Evolutionary conservation across 768 basidiomycete genomes (phyloP).

Genomic region (Boletus edulis): DNA sequence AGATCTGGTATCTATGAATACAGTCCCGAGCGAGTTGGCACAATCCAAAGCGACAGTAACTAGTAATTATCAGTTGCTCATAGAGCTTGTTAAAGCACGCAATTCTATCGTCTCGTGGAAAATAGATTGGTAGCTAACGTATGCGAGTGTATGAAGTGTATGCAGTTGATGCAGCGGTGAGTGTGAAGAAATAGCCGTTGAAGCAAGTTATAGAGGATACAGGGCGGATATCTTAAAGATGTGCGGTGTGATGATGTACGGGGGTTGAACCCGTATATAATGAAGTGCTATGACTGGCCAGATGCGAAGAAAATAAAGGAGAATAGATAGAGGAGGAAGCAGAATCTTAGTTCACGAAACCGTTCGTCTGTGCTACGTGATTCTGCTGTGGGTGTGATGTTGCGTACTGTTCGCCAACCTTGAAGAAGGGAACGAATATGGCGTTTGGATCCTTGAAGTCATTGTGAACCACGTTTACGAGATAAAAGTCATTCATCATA

Average conservation of each 20-base stretch:
- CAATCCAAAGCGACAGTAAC: conserved; percentile 5
- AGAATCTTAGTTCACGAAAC: conserved; percentile 25
- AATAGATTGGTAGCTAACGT: conserved; percentile 15
- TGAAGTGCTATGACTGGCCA: conserved; percentile 23
- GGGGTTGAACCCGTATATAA: conserved; percentile 83
- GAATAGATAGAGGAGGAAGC: background rate
- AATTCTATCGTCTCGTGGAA: conserved; percentile 14
- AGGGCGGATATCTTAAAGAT: conserved; percentile 20
- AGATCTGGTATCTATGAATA: conserved; percentile 9
- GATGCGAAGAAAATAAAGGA: background rate
- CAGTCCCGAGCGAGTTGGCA: background rate
- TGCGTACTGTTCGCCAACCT: conserved; percentile 64
- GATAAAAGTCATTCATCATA: conserved; percentile 77
- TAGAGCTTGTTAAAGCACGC: conserved; percentile 23
- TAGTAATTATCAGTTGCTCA: conserved; percentile 21
- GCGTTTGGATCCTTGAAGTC: conserved; percentile 83
- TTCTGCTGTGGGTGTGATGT: conserved; percentile 34
- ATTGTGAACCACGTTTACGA: conserved; percentile 97
- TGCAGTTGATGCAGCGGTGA: conserved; percentile 59
- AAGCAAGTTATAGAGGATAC: conserved; percentile 14
- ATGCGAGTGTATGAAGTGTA: conserved; percentile 22
- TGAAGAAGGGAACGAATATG: conserved; percentile 86
- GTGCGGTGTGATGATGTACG: conserved; percentile 44
- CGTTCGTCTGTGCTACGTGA: conserved; percentile 37
- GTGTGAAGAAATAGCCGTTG: conserved; percentile 28